Percentiles rank a stretch among this genome's conserved stretches.
Conservation (phyloP, 2,329 filamentous ascomycete genomes). For the Zasmidium citrigriseum region DNA sequence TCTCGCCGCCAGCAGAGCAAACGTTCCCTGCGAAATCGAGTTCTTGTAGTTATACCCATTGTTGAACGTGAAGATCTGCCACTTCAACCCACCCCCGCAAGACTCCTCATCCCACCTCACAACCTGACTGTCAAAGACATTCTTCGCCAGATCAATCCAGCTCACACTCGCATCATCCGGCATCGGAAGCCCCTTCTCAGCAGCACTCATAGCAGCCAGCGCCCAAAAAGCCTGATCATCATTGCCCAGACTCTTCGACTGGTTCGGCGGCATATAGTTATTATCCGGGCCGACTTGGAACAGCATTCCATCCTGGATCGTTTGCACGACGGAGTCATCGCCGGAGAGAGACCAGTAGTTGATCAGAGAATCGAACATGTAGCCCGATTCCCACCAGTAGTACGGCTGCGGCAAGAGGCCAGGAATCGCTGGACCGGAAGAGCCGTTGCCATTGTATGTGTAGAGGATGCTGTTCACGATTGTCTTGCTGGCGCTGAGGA, state of each 20-base stretch:
- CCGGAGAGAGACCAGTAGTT: slow-evolving; percentile 70
- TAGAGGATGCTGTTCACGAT: slow-evolving; percentile 20
- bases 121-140: slow-evolving; percentile 76
- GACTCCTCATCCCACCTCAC: slow-evolving; percentile 65
- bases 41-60: slow-evolving; percentile 84
- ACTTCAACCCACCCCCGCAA: slow-evolving; percentile 75
- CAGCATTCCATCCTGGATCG: slow-evolving; percentile 60
- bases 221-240: slow-evolving; percentile 75
- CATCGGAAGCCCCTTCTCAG: slow-evolving; percentile 70
- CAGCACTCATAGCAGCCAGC: slow-evolving; percentile 75
- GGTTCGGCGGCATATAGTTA: slow-evolving; percentile 60
- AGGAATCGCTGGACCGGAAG: slow-evolving; percentile 14
- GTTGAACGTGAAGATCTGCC: slow-evolving; percentile 81
- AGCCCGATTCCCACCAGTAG: slow-evolving; percentile 67
- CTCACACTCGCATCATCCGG: slow-evolving; percentile 22
- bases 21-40: slow-evolving; percentile 75
- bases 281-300: slow-evolving; percentile 61
- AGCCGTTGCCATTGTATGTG: slow-evolving; percentile 19
- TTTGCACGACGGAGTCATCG: slow-evolving; percentile 62
- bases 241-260: slow-evolving; percentile 42
- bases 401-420: slow-evolving; percentile 30
- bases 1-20: slow-evolving; percentile 74
- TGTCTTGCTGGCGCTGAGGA: slow-evolving; percentile 16
- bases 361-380: slow-evolving; percentile 67
- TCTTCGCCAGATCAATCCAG: slow-evolving; percentile 73